phyloP scores from a whole-genome alignment of 352 stramenopile species.

The Pythium rhizo-oryzae region DNA sequence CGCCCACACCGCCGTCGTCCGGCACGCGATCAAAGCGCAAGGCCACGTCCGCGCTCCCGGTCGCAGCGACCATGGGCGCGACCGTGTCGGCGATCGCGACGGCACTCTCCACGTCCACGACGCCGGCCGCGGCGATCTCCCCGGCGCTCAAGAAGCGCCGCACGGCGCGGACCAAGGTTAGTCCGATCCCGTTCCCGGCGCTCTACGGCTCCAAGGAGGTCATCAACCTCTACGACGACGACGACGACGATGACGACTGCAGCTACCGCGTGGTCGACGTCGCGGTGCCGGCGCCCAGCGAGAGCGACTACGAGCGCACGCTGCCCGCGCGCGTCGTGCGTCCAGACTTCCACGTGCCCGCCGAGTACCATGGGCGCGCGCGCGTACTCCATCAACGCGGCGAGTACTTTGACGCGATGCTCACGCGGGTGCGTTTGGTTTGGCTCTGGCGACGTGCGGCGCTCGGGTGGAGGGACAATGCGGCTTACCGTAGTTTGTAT shows the following conservation, averaged over 20 bases:
- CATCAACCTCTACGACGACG: slow-evolving; percentile 22
- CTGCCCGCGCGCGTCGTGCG: slow-evolving; percentile 7
- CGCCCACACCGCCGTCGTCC: slow-evolving; percentile 1
- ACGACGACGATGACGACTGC: slow-evolving; percentile 16
- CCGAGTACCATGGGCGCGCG: slow-evolving; percentile 42
- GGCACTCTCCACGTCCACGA: background rate
- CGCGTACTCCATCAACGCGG: slow-evolving; percentile 42
- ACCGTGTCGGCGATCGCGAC: background rate
- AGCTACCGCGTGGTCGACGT: slow-evolving; percentile 7
- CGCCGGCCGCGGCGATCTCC: slow-evolving; percentile 10
- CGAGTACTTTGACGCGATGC: slow-evolving; percentile 62
- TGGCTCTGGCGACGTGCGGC: too few species aligned
- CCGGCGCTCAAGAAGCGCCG: slow-evolving; percentile 20
- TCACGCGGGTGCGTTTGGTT: slow-evolving; percentile 59
- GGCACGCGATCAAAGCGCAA: slow-evolving; percentile 31
- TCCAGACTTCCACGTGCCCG: slow-evolving; percentile 55
- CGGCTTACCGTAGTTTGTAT: background rate
- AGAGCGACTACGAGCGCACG: background rate
- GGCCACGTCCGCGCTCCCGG: slow-evolving; percentile 3
- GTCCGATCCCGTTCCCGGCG: slow-evolving; percentile 12
- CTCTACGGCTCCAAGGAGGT: slow-evolving; percentile 17
- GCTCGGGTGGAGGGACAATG: background rate
- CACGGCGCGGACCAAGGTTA: slow-evolving; percentile 9
- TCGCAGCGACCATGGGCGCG: background rate
- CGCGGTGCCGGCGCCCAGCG: background rate